phyloP scores from a whole-genome alignment of 306 rosid species.

The Prunus dulcis region DNA sequence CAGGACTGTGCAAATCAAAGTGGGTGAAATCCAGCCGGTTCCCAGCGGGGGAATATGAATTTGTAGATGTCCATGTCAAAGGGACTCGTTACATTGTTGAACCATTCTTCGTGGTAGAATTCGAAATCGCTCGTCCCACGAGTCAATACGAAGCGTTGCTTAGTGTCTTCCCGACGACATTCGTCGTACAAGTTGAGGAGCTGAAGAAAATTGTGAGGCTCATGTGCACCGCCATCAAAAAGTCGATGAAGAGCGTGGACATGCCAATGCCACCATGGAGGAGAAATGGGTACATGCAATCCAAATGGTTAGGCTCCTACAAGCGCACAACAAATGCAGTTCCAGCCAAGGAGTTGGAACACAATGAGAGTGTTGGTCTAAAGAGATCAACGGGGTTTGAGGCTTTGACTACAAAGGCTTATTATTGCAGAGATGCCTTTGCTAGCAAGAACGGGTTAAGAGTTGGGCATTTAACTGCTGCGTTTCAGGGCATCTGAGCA shows the following conservation, averaged over 20 bases:
- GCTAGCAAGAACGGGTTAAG: slow-evolving; percentile 34
- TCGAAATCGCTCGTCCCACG: slow-evolving; percentile 80
- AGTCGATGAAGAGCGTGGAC: slow-evolving; percentile 52
- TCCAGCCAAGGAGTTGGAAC: slow-evolving; percentile 9
- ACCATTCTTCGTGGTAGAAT: slow-evolving; percentile 43
- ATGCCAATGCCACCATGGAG: slow-evolving; percentile 84
- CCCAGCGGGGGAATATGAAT: slow-evolving; percentile 70
- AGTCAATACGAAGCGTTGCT: slow-evolving; percentile 44
- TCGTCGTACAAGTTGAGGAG: slow-evolving; percentile 54
- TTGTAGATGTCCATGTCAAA: slow-evolving; percentile 45
- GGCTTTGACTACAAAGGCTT: slow-evolving; percentile 11
- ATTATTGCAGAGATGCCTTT: slow-evolving; percentile 47
- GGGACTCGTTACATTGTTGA: slow-evolving; percentile 68
- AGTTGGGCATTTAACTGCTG: slow-evolving; percentile 56
- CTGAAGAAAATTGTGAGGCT: slow-evolving; percentile 49
- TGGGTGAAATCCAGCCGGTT: slow-evolving; percentile 52
- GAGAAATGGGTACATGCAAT: slow-evolving; percentile 61
- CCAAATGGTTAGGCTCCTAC: slow-evolving; percentile 76
- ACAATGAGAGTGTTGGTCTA: slow-evolving; percentile 10
- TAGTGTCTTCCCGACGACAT: slow-evolving; percentile 50
- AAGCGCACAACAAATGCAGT: slow-evolving; percentile 55
- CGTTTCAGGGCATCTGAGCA: slow-evolving; percentile 19
- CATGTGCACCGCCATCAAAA: slow-evolving; percentile 64
- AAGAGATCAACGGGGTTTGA: slow-evolving; percentile 43
- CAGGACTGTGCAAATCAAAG: slow-evolving; percentile 89